Evolutionary conservation across 768 basidiomycete species (phyloP), one percentile per base, ranked within the genome.

Genomic region (Suillus paluster): DNA sequence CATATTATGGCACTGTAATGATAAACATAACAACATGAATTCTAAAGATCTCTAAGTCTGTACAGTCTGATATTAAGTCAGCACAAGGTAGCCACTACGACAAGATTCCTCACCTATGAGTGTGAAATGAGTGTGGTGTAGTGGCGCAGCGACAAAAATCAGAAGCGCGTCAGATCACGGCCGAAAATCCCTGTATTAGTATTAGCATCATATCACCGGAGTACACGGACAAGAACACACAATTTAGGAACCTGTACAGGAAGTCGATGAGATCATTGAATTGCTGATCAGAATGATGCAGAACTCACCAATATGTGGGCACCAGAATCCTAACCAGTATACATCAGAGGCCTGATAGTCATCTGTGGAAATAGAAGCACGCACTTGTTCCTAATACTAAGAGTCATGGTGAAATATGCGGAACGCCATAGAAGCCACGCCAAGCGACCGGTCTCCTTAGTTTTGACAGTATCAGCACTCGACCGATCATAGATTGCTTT

Each of bases 341-440:
- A 61, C 30, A 66, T 64, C 14, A 38, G 46, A 58, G 55, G 11
- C 48, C 21, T 27, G 62, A 64, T 61, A 62, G 63, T 62, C 46
- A 30, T 33, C 39, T 23, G 48, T 39, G 38, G 55, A 38, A 19
- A 58, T 15, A 59, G 44, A 52, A 50, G 9, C 56, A 80, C 82
- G 67, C 65, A 87, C 86, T 86, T 90, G 74, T 92, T 92, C 72
- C 89, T 79, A 64, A 83, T 62, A 69, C 88, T 91, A 58, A 93
- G 72, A 5, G 90, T 90, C 84, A 85, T 85, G 6, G 89, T 89
- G 72, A 91, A 90, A 75, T 94, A 93, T 2, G 91, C 90, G 19
- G 87, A 89, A 58, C 91, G 81, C 91, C 91, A 92, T 53, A 92
- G 78, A 36, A 92, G 78, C 90, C 90, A 92, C 12, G 91, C 91